Conservation (phyloP, 2,329 filamentous ascomycete species). For the Neophaeococcomyces mojaviensis region DNA sequence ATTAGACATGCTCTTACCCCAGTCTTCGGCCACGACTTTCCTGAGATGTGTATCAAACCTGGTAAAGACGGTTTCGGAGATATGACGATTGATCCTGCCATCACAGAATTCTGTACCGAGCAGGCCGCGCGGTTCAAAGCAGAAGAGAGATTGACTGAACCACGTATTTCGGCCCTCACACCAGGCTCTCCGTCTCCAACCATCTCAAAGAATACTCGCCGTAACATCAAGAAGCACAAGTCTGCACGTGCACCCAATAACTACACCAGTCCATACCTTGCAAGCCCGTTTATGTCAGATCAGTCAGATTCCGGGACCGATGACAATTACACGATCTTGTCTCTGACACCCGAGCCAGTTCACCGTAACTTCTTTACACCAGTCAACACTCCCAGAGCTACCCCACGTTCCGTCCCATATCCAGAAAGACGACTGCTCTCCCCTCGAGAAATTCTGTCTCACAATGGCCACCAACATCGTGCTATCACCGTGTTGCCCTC, state of each 20-base stretch:
- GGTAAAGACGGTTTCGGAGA: constrained; percentile 56
- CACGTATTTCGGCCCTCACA: not conserved
- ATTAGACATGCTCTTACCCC: constrained; percentile 84
- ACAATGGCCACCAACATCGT: not conserved
- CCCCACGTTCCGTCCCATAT: constrained; percentile 16
- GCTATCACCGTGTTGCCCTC: not conserved
- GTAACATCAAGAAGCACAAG: constrained; percentile 20
- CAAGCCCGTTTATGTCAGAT: no score
- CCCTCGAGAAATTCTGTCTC: constrained; percentile 3
- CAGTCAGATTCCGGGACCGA: constrained; percentile 35
- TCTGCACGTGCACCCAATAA: constrained; percentile 24
- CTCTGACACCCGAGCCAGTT: constrained; percentile 34
- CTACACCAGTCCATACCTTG: constrained; percentile 31
- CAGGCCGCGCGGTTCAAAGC: constrained; percentile 28
- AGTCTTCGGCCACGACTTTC: constrained; percentile 79
- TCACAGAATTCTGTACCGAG: constrained; percentile 47
- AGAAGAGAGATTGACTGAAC: constrained; percentile 23
- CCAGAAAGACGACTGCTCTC: constrained; percentile 6
- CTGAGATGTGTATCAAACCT: constrained; percentile 59
- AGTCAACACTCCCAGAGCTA: constrained; percentile 33
- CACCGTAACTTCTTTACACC: constrained; percentile 35
- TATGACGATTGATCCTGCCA: constrained; percentile 57
- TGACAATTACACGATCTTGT: constrained; percentile 28
- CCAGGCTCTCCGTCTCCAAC: not conserved
- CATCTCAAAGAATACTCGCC: not conserved